Evolutionary conservation across 176 grass and related monocot genomes (phyloP).

Genomic region (Aegilops umbellulata): DNA sequence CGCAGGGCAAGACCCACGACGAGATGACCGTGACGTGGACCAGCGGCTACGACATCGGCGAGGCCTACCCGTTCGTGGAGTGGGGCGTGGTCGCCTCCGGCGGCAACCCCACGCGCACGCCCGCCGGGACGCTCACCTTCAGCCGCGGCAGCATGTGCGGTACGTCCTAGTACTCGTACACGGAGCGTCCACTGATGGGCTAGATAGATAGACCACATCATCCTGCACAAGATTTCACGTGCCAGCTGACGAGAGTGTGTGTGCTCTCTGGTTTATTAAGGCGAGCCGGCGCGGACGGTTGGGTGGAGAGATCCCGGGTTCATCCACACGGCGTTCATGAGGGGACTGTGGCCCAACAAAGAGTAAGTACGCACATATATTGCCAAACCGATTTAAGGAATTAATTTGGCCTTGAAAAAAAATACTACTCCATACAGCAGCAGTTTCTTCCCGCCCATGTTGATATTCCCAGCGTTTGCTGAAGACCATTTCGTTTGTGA

Average conservation of each 20-base stretch:
- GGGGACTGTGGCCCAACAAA: slow-evolving; percentile 82
- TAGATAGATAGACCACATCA: too few relatives aligned
- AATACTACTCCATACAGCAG: too few relatives aligned
- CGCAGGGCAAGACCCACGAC: slow-evolving; percentile 75
- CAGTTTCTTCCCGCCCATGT: not conserved
- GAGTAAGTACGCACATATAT: slow-evolving; percentile 30
- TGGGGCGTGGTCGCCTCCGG: slow-evolving; percentile 46
- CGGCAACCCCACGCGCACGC: slow-evolving; percentile 18
- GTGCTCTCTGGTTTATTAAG: not conserved
- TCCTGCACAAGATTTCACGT: too few relatives aligned
- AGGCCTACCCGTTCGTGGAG: slow-evolving; percentile 94
- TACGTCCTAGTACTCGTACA: slow-evolving; percentile 13
- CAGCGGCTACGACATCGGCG: slow-evolving; percentile 82
- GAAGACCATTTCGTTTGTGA: not conserved
- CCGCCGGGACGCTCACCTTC: slow-evolving; percentile 84
- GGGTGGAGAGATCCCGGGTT: slow-evolving; percentile 94
- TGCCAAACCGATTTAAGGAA: not conserved
- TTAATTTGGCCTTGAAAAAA: too few relatives aligned
- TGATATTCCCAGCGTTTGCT: not conserved
- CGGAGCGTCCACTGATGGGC: too few relatives aligned
- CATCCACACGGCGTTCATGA: slow-evolving; percentile 87
- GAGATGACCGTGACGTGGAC: slow-evolving; percentile 70
- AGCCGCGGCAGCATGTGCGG: slow-evolving; percentile 74
- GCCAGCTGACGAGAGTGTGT: not conserved
- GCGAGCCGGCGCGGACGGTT: slow-evolving; percentile 68